Conservation (phyloP, 169 alveolate species). For the Toxoplasma gondii region DNA sequence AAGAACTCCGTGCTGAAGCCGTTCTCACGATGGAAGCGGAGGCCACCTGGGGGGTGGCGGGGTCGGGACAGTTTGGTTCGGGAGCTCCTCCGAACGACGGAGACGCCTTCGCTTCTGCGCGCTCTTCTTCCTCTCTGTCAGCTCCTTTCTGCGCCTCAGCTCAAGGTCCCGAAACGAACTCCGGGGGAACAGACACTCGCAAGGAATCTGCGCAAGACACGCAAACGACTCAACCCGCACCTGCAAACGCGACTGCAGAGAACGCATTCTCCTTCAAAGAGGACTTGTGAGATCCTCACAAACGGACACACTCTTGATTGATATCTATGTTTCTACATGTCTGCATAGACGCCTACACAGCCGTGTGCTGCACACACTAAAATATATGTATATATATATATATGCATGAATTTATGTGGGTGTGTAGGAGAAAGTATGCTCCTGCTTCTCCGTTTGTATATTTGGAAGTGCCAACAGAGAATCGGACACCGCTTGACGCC, state of each 20-base stretch:
- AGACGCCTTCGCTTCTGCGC: too few relatives aligned
- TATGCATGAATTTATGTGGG: not conserved
- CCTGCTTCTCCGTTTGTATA: not conserved
- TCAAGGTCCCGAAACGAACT: not conserved
- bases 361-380: too few relatives aligned
- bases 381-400: not conserved
- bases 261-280: not conserved
- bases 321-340: not conserved
- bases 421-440: not conserved
- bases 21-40: not conserved
- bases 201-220: not conserved
- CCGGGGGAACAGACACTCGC: not conserved
- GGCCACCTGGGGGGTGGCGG: not conserved
- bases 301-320: not conserved
- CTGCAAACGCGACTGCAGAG: not conserved
- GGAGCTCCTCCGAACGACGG: too few relatives aligned
- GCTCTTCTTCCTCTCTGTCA: too few relatives aligned
- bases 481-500: too few relatives aligned
- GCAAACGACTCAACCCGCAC: not conserved
- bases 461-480: too few relatives aligned
- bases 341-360: too few relatives aligned
- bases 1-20: not conserved
- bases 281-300: not conserved
- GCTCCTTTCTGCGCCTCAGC: not conserved
- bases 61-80: too few relatives aligned